Evolutionary conservation across 805 yeast genomes (phyloP).

Genomic region (Yamadazyma sp.): DNA sequence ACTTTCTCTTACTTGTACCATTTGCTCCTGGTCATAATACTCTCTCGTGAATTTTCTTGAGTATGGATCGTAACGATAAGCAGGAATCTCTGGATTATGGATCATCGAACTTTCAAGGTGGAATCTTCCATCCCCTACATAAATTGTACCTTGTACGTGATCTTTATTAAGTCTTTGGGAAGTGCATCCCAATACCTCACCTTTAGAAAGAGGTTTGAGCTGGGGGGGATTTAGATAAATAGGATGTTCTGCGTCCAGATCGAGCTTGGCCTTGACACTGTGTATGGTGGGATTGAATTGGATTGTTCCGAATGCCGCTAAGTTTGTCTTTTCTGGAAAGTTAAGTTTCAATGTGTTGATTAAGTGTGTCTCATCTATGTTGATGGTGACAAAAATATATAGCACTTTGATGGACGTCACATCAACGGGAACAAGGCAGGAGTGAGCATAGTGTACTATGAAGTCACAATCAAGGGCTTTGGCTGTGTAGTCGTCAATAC

Average conservation of each 20-base stretch:
- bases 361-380: slow-evolving; percentile 80
- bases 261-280: slow-evolving; percentile 62
- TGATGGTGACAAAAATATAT: slow-evolving; percentile 93
- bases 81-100: slow-evolving; percentile 90
- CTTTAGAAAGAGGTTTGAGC: slow-evolving; percentile 87
- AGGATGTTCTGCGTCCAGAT: slow-evolving; percentile 46
- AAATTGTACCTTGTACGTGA: slow-evolving; percentile 76
- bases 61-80: slow-evolving; percentile 93
- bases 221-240: slow-evolving; percentile 82
- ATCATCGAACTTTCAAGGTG: slow-evolving; percentile 96
- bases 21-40: slow-evolving; percentile 80
- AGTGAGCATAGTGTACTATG: slow-evolving; percentile 95
- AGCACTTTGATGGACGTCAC: slow-evolving; percentile 86
- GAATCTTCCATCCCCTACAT: slow-evolving; percentile 94
- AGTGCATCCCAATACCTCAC: slow-evolving; percentile 96
- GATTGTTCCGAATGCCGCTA: slow-evolving; percentile 92
- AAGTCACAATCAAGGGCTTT: slow-evolving; percentile 90
- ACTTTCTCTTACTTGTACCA: slow-evolving; percentile 68
- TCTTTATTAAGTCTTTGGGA: slow-evolving; percentile 72
- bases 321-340: slow-evolving; percentile 58
- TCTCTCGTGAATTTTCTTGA: slow-evolving; percentile 88
- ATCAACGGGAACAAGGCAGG: slow-evolving; percentile 94
- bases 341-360: slow-evolving; percentile 73
- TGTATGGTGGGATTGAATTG: slow-evolving; percentile 96
- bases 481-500: slow-evolving; percentile 96